Conservation (phyloP, 139 green algal species). For the Micromonas pusilla region DNA sequence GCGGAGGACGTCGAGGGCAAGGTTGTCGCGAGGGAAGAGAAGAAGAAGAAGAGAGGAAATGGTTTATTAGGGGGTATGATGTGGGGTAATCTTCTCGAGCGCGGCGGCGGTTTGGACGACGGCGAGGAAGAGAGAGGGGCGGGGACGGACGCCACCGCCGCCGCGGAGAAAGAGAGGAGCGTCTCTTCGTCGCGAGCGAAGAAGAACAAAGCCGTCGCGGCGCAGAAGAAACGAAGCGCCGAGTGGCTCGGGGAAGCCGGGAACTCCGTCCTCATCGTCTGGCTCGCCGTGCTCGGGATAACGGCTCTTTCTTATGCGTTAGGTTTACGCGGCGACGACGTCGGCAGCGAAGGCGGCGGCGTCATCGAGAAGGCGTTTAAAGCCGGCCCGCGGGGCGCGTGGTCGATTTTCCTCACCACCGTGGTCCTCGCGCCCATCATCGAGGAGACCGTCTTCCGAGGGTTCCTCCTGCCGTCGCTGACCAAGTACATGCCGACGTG, state of each 20-base stretch:
- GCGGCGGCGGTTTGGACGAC: too few species aligned
- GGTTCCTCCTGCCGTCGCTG: conserved; percentile 85
- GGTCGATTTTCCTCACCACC: not conserved
- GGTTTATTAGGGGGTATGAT: too few species aligned
- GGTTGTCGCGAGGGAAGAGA: not conserved
- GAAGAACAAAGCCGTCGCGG: not conserved
- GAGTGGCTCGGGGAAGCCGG: not conserved
- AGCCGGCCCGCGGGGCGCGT: not conserved
- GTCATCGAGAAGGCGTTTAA: not conserved
- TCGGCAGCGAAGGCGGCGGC: not conserved
- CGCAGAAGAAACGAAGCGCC: not conserved
- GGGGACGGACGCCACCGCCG: too few species aligned
- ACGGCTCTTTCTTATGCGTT: not conserved
- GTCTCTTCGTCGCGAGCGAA: too few species aligned
- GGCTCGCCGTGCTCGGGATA: not conserved
- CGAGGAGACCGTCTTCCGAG: conserved; percentile 91
- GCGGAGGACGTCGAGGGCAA: not conserved
- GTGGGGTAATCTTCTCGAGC: too few species aligned
- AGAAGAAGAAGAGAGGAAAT: conserved; percentile 2
- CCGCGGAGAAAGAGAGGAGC: too few species aligned
- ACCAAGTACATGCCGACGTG: conserved; percentile 54
- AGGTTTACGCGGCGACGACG: not conserved
- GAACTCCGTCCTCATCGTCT: not conserved
- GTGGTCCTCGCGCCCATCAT: conserved; percentile 77
- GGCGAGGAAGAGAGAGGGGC: too few species aligned